Evolutionary conservation across 2,329 filamentous ascomycete genomes (phyloP).

Genomic region (Thielaviopsis ethacetica): DNA sequence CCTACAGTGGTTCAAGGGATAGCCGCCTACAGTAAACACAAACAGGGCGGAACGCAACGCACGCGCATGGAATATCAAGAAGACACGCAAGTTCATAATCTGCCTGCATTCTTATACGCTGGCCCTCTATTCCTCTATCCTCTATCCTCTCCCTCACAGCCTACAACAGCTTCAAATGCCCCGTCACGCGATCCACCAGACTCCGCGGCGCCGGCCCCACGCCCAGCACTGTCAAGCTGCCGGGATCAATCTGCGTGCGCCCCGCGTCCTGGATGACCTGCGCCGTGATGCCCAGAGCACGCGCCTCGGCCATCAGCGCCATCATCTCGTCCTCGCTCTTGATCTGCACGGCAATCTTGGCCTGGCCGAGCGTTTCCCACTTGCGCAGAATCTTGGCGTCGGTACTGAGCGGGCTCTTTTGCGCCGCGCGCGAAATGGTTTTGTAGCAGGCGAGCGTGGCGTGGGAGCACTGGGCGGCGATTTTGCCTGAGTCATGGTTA

Average conservation of each 20-base stretch:
- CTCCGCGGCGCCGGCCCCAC: conserved; percentile 71
- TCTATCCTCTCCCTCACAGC: neutral
- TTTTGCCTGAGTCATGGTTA: conserved; percentile 52
- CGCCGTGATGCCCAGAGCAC: conserved; percentile 70
- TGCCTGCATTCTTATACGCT: no score
- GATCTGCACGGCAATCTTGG: conserved; percentile 82
- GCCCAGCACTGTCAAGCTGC: conserved; percentile 82
- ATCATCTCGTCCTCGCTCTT: conserved; percentile 76
- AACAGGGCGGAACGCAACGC: no score
- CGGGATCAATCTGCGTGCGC: conserved; percentile 86
- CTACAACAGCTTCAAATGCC: conserved; percentile 68
- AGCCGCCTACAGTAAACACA: no score
- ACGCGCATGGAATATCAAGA: no score
- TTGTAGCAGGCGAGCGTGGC: conserved; percentile 98
- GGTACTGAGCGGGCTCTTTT: conserved; percentile 32
- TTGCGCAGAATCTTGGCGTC: conserved; percentile 51
- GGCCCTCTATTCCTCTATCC: no score
- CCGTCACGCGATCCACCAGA: conserved; percentile 72
- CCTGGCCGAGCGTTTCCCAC: conserved; percentile 78
- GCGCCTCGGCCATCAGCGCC: conserved; percentile 56
- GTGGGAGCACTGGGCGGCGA: conserved; percentile 86
- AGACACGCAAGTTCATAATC: neutral
- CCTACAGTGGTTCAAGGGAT: no score
- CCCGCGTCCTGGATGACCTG: conserved; percentile 92
- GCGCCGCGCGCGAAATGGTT: conserved; percentile 43